A percentile compares a stretch with the other conserved stretches of the same genome.
These are phyloP conservation scores for Aphanomyces euteiches DNA, from an alignment of 352 stramenopile species.

Conservation along the genomic window DNA sequence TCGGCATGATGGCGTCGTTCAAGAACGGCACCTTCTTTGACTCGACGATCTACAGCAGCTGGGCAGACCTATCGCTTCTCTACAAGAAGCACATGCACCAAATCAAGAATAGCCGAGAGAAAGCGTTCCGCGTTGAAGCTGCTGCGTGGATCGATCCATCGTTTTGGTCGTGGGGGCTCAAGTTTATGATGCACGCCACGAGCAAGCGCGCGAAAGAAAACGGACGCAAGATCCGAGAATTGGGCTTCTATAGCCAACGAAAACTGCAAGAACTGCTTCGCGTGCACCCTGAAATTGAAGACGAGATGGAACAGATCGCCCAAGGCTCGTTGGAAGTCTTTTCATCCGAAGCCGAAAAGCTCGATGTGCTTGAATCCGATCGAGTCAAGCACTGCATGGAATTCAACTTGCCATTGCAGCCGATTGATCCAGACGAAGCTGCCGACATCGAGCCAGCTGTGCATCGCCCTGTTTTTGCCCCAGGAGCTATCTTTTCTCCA, in stretches of 20 bases:
- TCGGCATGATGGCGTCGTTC: constrained; percentile 74
- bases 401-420: constrained; percentile 73
- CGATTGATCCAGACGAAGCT: constrained; percentile 51
- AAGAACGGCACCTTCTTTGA: constrained; percentile 83
- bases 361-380: constrained; percentile 71
- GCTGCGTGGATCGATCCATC: constrained; percentile 71
- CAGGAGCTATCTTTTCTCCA: constrained; percentile 68
- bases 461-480: constrained; percentile 49
- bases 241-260: constrained; percentile 85
- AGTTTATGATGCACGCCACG: constrained; percentile 82
- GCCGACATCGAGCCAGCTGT: constrained; percentile 66
- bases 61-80: constrained; percentile 67
- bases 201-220: constrained; percentile 70
- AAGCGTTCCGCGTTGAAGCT: constrained; percentile 82
- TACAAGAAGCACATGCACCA: constrained; percentile 32
- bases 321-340: constrained; percentile 84
- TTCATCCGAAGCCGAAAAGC: constrained; percentile 44
- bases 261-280: constrained; percentile 76
- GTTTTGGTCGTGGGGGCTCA: constrained; percentile 84
- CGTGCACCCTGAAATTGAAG: constrained; percentile 67
- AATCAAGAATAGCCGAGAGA: constrained; percentile 37
- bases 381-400: constrained; percentile 64
- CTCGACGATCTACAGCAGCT: constrained; percentile 74
- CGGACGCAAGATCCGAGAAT: constrained; percentile 70
- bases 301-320: constrained; percentile 85